Percentiles rank a stretch among this genome's conserved stretches.
Evolutionary conservation across 1,284 basidiomycete species (phyloP).

Genomic region (Entoloma clypeatum): DNA sequence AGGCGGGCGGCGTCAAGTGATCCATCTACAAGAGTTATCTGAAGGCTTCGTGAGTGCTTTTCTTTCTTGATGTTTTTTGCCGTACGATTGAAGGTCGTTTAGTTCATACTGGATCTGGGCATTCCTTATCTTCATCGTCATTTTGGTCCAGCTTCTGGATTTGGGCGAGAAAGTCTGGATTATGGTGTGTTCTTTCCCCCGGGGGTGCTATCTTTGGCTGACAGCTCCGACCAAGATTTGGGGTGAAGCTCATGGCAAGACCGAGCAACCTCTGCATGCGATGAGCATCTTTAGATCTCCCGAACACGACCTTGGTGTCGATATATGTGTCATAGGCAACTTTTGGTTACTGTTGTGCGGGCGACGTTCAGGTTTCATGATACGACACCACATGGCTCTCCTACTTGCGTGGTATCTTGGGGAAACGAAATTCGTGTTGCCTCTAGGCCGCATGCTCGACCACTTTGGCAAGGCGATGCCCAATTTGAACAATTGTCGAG

Average conservation of each 20-base stretch:
- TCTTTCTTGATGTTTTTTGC: slow-evolving; percentile 6
- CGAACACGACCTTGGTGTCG: slow-evolving; percentile 39
- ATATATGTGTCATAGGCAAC: slow-evolving; percentile 30
- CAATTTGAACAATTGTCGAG: background rate
- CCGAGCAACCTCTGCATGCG: slow-evolving; percentile 18
- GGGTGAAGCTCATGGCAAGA: slow-evolving; percentile 58
- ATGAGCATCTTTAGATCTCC: slow-evolving; percentile 32
- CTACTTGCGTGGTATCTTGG: background rate
- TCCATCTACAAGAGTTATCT: slow-evolving; percentile 77
- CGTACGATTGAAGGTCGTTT: slow-evolving; percentile 3
- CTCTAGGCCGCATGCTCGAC: slow-evolving; percentile 59
- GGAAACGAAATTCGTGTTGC: slow-evolving; percentile 1
- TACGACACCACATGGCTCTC: slow-evolving; percentile 40
- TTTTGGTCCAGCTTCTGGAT: slow-evolving; percentile 47
- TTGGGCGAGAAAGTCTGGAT: slow-evolving; percentile 72
- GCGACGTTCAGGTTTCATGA: slow-evolving; percentile 49
- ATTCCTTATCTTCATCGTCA: slow-evolving; percentile 45
- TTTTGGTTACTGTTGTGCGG: slow-evolving; percentile 58
- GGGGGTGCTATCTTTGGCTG: background rate
- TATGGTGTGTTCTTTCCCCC: slow-evolving; percentile 54
- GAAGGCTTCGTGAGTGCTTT: slow-evolving; percentile 50
- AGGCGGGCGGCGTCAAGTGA: slow-evolving; percentile 77
- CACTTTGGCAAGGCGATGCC: slow-evolving; percentile 54
- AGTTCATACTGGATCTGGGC: slow-evolving; percentile 68
- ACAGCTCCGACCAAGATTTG: slow-evolving; percentile 39